Evolutionary conservation across 1,284 basidiomycete genomes (phyloP), one percentile per base, ranked within the genome.

Genomic region (Dichomitus squalens): DNA sequence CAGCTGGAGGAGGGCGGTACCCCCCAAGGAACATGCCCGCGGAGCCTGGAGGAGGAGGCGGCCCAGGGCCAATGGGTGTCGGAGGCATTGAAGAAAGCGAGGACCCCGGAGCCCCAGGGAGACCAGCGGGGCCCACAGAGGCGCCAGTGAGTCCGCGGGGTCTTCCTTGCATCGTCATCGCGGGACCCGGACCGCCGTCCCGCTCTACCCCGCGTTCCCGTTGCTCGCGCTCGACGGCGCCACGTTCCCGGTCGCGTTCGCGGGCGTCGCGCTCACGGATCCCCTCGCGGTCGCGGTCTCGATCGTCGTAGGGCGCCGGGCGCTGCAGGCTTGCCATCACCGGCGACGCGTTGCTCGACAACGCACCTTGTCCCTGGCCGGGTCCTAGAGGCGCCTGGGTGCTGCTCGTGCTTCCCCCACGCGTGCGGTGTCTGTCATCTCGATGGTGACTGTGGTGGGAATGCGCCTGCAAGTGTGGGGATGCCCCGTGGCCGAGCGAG

Each of bases 281-380:
- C n/a, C n/a, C n/a, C n/a, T 64, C 60, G 1, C 49, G 49, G 12
- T 50, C 49, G 11, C 16, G 35, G 16, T 41, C 48, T 12, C 61
- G 63, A 7, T 64, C 61, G 49, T 65, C 60, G 58, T 54, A 64
- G 5, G 57, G 52, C 16, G 51, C 34, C 36, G 69, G 67, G 4
- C 66, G 65, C 54, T 69, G 70, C 27, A 74, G 58, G 49, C 70
- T 70, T 6, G 67, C 70, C 73, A 73, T 73, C 40, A 67, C 69
- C 8, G 71, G 70, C 9, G 68, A 66, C 23, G 53, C 57, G 3
- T 52, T 58, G 52, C 55, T 48, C 20, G 49, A 52, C 40, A 38
- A 58, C 39, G 52, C 46, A 49, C 56, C 53, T 14, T 59, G 59
- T n/a, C 63, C 53, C 14, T 59, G 59, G 23, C 64, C 56, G 1